Conservation (phyloP, 768 basidiomycete genomes). For the Termitomyces sp. region DNA sequence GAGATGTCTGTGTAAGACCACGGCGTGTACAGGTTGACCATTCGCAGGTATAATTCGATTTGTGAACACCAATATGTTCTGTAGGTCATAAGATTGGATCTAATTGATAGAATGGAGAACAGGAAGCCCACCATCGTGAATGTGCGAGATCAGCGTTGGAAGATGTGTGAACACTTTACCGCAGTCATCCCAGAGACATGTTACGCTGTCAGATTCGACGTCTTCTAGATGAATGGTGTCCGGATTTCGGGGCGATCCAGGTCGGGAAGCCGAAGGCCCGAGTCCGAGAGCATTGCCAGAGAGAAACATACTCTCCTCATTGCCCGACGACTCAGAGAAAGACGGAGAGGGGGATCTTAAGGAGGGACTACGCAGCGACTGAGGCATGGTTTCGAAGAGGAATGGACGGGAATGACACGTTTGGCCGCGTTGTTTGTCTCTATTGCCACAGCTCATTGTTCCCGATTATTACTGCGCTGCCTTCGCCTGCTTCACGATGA, state of each 20-base stretch:
- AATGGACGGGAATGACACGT: background rate
- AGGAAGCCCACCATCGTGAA: conserved; percentile 65
- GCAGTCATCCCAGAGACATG: conserved; percentile 86
- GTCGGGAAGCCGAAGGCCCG: conserved; percentile 10
- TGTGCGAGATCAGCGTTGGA: conserved; percentile 75
- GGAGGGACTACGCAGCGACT: conserved; percentile 4
- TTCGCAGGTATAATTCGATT: conserved; percentile 85
- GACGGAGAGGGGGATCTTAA: conserved; percentile 15
- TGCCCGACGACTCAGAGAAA: conserved; percentile 28
- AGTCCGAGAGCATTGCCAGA: conserved; percentile 19
- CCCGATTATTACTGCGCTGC: background rate
- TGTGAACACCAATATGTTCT: conserved; percentile 84
- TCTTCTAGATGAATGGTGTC: conserved; percentile 16
- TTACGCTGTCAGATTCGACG: conserved; percentile 49
- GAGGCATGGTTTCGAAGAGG: conserved; percentile 8
- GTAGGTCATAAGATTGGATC: background rate
- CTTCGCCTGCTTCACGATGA: conserved; percentile 39
- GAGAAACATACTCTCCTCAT: conserved; percentile 21
- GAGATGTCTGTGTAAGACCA: conserved; percentile 81
- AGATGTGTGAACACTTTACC: conserved; percentile 69
- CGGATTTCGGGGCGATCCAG: conserved; percentile 12
- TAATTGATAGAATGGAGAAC: background rate
- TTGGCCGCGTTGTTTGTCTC: conserved; percentile 15
- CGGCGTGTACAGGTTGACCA: conserved; percentile 81
- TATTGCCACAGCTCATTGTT: background rate